Conservation (phyloP, 1,284 basidiomycete species). For the Leccinum holopus region DNA sequence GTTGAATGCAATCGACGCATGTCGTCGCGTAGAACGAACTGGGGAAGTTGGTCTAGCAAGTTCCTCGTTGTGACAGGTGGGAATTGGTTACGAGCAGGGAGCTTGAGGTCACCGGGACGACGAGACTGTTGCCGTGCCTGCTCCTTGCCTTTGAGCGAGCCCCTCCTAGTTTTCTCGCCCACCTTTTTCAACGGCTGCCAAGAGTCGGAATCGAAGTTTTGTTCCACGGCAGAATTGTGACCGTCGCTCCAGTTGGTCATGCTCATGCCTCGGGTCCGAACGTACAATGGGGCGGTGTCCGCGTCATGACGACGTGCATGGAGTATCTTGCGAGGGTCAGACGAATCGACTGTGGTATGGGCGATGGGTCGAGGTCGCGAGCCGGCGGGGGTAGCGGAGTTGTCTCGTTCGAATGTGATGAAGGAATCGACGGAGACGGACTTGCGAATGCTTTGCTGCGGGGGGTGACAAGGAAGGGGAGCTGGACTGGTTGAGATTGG, state of each 20-base stretch:
- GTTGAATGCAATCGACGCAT: conserved; percentile 40
- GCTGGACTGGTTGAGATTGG: conserved; percentile 18
- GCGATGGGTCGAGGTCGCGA: conserved; percentile 39
- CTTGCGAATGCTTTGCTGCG: conserved; percentile 52
- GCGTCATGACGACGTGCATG: conserved; percentile 31
- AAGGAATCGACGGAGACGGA: conserved; percentile 77
- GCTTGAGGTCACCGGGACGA: conserved; percentile 39
- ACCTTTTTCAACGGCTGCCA: conserved; percentile 33
- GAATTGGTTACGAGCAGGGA: conserved; percentile 36
- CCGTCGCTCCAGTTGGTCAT: conserved; percentile 43
- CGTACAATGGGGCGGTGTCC: conserved; percentile 37
- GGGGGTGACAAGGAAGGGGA: conserved; percentile 15
- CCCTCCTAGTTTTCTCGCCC: conserved; percentile 35
- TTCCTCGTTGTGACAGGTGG: conserved; percentile 21
- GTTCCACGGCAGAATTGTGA: conserved; percentile 28
- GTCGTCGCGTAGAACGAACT: conserved; percentile 38
- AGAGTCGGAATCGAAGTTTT: conserved; percentile 27
- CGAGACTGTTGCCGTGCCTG: conserved; percentile 26
- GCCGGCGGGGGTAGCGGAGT: conserved; percentile 29
- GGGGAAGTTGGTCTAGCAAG: conserved; percentile 20
- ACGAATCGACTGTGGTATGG: conserved; percentile 18
- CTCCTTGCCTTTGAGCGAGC: conserved; percentile 34
- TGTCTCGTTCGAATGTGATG: conserved; percentile 46
- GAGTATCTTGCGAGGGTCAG: conserved; percentile 20
- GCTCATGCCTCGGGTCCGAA: conserved; percentile 55